Evolutionary conservation across 2,329 filamentous ascomycete genomes (phyloP).

Genomic region (Colletotrichum orchidophilum): DNA sequence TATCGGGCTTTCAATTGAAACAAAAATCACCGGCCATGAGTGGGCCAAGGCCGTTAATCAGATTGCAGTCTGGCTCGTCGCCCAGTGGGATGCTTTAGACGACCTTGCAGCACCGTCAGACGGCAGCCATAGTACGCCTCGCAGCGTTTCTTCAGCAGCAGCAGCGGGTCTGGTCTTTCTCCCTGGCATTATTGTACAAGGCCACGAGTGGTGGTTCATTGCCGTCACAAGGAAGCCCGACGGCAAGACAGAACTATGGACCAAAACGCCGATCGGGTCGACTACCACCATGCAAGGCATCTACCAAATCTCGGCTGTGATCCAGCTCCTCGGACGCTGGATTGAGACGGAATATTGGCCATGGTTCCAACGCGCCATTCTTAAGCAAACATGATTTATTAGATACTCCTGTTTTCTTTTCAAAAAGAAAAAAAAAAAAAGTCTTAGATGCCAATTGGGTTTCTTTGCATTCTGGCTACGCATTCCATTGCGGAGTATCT

Average conservation of each 20-base stretch:
- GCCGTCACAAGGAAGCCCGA: constrained; percentile 2
- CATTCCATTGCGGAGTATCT: too few relatives aligned
- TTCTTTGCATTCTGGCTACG: too few relatives aligned
- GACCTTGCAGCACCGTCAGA: background rate
- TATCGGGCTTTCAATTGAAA: background rate
- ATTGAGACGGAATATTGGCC: background rate
- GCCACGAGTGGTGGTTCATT: constrained; percentile 36
- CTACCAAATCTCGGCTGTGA: background rate
- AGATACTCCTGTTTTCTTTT: too few relatives aligned
- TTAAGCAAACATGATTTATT: too few relatives aligned
- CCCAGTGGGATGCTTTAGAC: background rate
- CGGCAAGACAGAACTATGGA: background rate
- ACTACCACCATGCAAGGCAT: background rate
- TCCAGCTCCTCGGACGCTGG: background rate
- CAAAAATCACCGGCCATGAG: background rate
- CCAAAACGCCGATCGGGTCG: background rate
- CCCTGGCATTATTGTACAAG: constrained; percentile 34
- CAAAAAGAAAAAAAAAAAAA: too few relatives aligned
- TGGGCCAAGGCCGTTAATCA: background rate
- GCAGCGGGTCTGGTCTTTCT: constrained; percentile 22
- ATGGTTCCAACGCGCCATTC: background rate
- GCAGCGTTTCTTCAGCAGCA: background rate
- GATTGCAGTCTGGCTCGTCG: background rate
- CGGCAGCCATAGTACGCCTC: background rate
- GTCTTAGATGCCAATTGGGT: too few relatives aligned